These are phyloP conservation scores for Aspergillus nomiae DNA, from an alignment of 2,329 filamentous ascomycete species.

Conservation along the genomic window DNA sequence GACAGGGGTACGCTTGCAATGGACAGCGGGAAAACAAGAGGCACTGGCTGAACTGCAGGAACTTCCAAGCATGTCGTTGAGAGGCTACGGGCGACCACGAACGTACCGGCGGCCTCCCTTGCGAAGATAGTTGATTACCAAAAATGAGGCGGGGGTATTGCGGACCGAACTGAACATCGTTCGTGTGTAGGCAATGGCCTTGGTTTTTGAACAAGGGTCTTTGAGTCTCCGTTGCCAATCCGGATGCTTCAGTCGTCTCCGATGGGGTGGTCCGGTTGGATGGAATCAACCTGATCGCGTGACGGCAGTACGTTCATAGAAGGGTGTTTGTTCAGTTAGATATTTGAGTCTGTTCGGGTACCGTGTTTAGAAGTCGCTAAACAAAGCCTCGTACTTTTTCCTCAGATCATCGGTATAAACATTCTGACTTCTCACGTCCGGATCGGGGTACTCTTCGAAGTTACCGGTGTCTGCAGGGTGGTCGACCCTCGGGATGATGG, in stretches of 20 bases:
- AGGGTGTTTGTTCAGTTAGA: neutral
- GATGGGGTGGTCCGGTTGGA: neutral
- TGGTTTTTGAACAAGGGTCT: neutral
- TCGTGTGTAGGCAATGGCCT: neutral
- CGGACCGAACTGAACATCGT: neutral
- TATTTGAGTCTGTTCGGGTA: neutral
- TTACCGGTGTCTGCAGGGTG: constrained; percentile 64
- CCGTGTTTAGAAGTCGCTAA: constrained; percentile 60
- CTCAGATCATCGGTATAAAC: constrained; percentile 62
- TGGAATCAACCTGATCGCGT: neutral
- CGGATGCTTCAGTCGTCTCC: neutral
- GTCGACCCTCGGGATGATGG: constrained; percentile 63
- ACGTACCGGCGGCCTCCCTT: neutral
- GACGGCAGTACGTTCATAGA: neutral
- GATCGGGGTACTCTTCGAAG: constrained; percentile 65
- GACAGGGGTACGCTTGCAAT: neutral
- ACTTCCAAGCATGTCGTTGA: neutral
- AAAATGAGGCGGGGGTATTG: neutral
- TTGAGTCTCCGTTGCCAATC: neutral
- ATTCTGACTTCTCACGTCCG: constrained; percentile 53
- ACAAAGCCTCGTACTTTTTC: constrained; percentile 61
- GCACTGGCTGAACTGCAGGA: neutral
- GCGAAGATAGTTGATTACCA: neutral
- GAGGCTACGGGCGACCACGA: neutral
- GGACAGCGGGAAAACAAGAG: neutral